phyloP scores from a whole-genome alignment of 345 rosid genomes.

The Melaleuca alternifolia region DNA sequence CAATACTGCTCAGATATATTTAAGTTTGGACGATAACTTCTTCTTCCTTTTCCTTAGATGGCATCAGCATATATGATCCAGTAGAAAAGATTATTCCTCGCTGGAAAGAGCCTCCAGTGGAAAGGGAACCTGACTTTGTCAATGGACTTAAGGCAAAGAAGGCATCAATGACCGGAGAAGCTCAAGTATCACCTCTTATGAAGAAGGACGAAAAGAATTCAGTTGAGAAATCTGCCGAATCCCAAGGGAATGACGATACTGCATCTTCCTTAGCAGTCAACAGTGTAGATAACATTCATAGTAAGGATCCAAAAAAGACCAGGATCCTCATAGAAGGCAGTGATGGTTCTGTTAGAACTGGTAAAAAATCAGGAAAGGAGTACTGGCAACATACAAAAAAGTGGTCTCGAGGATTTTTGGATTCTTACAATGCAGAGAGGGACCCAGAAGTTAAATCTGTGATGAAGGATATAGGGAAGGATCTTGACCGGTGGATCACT shows the following conservation, averaged over 20 bases:
- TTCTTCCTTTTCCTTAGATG: conserved; percentile 44
- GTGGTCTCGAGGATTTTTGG: conserved; percentile 80
- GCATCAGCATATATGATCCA: conserved; percentile 69
- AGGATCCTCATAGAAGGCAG: conserved; percentile 73
- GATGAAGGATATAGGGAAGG: conserved; percentile 88
- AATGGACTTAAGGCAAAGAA: conserved; percentile 36
- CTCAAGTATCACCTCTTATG: conserved; percentile 18
- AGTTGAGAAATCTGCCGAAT: conserved; percentile 23
- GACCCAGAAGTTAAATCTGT: conserved; percentile 75
- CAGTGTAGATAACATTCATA: conserved; percentile 8
- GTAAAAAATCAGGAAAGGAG: conserved; percentile 78
- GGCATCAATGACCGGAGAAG: conserved; percentile 29
- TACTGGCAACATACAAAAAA: conserved; percentile 91
- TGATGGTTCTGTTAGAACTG: conserved; percentile 74
- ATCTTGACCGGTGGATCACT: conserved; percentile 86
- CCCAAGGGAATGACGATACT: conserved; percentile 10
- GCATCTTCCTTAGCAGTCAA: conserved; percentile 21
- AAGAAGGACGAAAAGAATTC: conserved; percentile 26
- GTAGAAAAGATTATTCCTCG: conserved; percentile 76
- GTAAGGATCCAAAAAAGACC: conserved; percentile 23
- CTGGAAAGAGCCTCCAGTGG: conserved; percentile 70
- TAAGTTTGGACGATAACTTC: conserved; percentile 6
- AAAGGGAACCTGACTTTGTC: conserved; percentile 50
- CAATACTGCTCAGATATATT: background rate
- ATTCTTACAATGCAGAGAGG: conserved; percentile 67